Conservation (phyloP, 345 rosid genomes). For the rapeseed (Brassica napus) region Da-Ae NC_063446.1:7390501-7391000, state of each 20-base stretch:
- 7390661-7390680: background rate
- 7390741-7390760: conserved; percentile 53
- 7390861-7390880: conserved; percentile 14
- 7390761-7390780: conserved; percentile 49
- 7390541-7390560: conserved; percentile 78
- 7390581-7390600: conserved; percentile 99
- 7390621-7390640: conserved; percentile 56
- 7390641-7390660: conserved; percentile 37
- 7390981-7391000: conserved; percentile 93
- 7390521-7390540: conserved; percentile 61
- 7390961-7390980: conserved; percentile 84
- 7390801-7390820: conserved; percentile 48
- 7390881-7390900: background rate
- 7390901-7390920: conserved; percentile 51
- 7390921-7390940: conserved; percentile 52
- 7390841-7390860: conserved; percentile 14
- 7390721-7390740: conserved; percentile 51
- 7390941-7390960: conserved; percentile 74
- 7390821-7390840: conserved; percentile 41
- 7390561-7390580: conserved; percentile 98
- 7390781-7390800: conserved; percentile 44
- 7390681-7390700: background rate
- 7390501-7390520: conserved; percentile 90
- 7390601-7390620: conserved; percentile 84
- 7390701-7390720: background rate